These are phyloP conservation scores for Corylus americana DNA, from an alignment of 306 rosid species.

Conservation along the genomic window DNA sequence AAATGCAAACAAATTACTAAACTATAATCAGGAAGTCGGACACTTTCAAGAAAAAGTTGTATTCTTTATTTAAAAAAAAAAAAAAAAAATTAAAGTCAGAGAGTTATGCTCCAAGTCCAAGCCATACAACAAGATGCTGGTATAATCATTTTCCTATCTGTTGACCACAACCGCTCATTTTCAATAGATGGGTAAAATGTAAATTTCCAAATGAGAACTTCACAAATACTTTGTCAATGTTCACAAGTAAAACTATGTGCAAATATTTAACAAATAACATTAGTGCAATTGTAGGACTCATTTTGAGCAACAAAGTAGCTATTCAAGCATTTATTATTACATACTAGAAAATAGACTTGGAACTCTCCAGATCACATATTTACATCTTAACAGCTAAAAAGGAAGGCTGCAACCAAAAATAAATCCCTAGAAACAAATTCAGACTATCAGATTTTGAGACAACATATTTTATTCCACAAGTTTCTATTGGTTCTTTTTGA, in stretches of 20 bases:
- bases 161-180: background rate
- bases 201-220: background rate
- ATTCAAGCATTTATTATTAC: background rate
- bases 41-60: background rate
- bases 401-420: background rate
- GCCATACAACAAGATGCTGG: background rate
- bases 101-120: background rate
- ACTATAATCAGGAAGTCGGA: background rate
- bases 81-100: background rate
- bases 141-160: background rate
- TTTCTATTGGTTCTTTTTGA: background rate
- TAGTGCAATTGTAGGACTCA: background rate
- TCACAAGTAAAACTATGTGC: background rate
- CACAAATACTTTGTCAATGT: background rate
- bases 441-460: background rate
- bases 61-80: background rate
- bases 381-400: background rate
- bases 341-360: background rate
- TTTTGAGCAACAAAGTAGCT: background rate
- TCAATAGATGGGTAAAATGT: background rate
- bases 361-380: background rate
- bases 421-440: background rate
- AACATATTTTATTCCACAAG: background rate
- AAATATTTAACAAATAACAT: background rate
- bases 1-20: background rate